A percentile compares a stretch with the other conserved stretches of the same genome.
These are phyloP conservation scores for Cichorium intybus DNA, from an alignment of 140 eudicot genomes.

Conservation along the genomic window DNA sequence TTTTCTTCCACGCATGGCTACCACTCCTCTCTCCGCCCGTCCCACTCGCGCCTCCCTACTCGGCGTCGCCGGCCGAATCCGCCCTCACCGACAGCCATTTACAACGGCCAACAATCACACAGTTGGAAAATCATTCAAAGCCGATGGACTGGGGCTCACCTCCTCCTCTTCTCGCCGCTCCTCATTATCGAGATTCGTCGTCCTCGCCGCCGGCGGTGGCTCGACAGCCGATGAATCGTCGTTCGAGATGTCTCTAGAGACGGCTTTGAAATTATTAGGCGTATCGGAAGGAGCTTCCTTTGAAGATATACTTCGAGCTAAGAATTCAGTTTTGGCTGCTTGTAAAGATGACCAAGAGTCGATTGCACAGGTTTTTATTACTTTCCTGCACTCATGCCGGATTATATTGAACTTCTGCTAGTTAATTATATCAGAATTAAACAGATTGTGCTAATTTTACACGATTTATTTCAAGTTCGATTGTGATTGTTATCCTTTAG, in stretches of 20 bases:
- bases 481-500: not conserved
- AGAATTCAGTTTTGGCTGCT: constrained; percentile 63
- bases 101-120: constrained; percentile 26
- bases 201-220: constrained; percentile 45
- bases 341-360: constrained; percentile 75
- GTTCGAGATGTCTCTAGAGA: constrained; percentile 83
- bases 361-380: constrained; percentile 62
- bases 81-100: constrained; percentile 22
- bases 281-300: constrained; percentile 81
- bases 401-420: not conserved
- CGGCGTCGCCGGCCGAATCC: constrained; percentile 43
- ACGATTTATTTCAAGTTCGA: not conserved
- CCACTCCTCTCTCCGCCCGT: constrained; percentile 56
- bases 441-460: not conserved
- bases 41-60: constrained; percentile 43
- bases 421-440: not conserved
- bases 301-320: constrained; percentile 81
- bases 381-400: not conserved
- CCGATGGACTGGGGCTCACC: constrained; percentile 11
- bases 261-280: constrained; percentile 70
- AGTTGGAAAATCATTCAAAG: constrained; percentile 7
- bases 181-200: constrained; percentile 26
- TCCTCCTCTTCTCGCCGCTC: constrained; percentile 35
- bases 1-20: constrained; percentile 41
- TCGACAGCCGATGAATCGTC: constrained; percentile 85